Evolutionary conservation across 768 basidiomycete genomes (phyloP).

Genomic region (Tulasnella sp.): DNA sequence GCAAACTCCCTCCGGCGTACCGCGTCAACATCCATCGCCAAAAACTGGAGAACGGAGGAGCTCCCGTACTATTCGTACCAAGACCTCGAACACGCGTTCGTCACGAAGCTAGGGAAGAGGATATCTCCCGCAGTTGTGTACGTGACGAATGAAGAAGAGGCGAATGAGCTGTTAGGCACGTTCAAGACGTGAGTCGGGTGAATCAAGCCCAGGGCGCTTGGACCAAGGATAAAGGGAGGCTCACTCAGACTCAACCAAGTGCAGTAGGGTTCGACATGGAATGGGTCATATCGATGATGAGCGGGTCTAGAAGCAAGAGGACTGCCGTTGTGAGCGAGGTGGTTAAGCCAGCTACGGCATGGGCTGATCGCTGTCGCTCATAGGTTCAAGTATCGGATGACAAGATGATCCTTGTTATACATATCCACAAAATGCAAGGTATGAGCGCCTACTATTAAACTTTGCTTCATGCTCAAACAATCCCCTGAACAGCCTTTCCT

Average conservation of each 20-base stretch:
- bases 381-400: neutral
- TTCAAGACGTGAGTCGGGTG: neutral
- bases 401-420: neutral
- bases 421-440: constrained; percentile 1
- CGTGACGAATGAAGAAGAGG: neutral
- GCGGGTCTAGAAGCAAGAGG: neutral
- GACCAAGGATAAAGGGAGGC: neutral
- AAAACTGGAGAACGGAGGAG: neutral
- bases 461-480: neutral
- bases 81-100: neutral
- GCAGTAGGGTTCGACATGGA: constrained; percentile 15
- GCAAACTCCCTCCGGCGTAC: neutral
- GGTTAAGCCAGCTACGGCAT: neutral
- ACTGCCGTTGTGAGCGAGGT: neutral
- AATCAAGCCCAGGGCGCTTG: neutral
- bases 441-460: neutral
- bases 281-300: neutral
- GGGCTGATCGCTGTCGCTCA: neutral
- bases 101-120: neutral
- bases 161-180: neutral
- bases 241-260: neutral
- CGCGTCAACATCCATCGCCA: neutral
- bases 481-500: neutral
- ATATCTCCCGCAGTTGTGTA: constrained; percentile 1
- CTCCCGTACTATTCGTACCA: neutral